phyloP scores from a whole-genome alignment of 2,329 filamentous ascomycete species.

The Ophiostoma quercus region DNA sequence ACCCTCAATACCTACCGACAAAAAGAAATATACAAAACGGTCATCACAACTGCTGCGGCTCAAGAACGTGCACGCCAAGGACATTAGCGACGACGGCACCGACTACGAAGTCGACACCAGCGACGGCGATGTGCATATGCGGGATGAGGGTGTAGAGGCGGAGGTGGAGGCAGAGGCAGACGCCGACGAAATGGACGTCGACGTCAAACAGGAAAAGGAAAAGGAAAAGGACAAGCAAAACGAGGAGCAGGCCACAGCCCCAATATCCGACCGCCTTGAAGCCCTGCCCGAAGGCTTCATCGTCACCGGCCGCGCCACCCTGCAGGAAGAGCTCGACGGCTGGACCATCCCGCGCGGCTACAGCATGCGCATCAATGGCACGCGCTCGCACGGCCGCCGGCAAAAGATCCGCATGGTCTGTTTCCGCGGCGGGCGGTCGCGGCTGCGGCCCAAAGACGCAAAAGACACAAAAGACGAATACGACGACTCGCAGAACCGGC shows the following conservation, averaged over 20 bases:
- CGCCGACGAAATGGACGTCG: neutral
- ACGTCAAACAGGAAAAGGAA: neutral
- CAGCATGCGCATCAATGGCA: conserved; percentile 39
- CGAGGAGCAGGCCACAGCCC: neutral
- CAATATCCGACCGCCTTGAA: conserved; percentile 29
- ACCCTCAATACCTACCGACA: neutral
- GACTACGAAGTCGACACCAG: neutral
- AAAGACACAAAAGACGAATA: conserved; percentile 21
- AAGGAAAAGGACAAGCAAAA: neutral
- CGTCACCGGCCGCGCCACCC: conserved; percentile 33
- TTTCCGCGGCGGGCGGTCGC: conserved; percentile 37
- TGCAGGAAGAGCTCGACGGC: conserved; percentile 37
- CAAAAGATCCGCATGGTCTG: conserved; percentile 39
- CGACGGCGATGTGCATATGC: conserved; percentile 5
- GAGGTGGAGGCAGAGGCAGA: neutral
- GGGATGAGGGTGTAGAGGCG: neutral
- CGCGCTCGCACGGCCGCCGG: conserved; percentile 35
- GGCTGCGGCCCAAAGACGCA: conserved; percentile 29
- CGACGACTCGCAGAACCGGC: conserved; percentile 23
- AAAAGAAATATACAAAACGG: neutral
- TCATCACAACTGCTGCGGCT: conserved; percentile 4
- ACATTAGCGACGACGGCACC: neutral
- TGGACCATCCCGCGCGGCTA: conserved; percentile 38
- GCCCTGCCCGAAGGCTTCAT: conserved; percentile 35
- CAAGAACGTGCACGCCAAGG: conserved; percentile 9